These are phyloP conservation scores for Nicotiana sylvestris DNA, from an alignment of 257 asterid species.

Conservation along the genomic window DNA sequence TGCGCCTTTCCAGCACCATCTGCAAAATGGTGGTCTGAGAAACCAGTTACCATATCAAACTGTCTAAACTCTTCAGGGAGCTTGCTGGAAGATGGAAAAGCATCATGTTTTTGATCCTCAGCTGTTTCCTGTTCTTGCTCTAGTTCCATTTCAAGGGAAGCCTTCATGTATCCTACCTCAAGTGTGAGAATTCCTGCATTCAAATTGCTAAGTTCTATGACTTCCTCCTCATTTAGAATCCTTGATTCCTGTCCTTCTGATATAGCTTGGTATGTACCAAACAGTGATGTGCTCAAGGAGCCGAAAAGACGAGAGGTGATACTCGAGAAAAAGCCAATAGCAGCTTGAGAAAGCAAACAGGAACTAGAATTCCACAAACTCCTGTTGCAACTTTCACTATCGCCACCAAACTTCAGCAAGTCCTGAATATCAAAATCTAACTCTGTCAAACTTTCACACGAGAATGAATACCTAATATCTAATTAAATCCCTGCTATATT, in stretches of 20 bases:
- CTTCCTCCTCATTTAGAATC: conserved; percentile 34
- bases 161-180: conserved; percentile 23
- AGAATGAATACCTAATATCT: background rate
- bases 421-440: conserved; percentile 33
- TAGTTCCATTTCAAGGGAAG: conserved; percentile 22
- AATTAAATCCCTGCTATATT: background rate
- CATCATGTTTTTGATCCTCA: conserved; percentile 20
- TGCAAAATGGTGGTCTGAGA: conserved; percentile 81
- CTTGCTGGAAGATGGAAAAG: conserved; percentile 33
- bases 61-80: conserved; percentile 36
- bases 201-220: conserved; percentile 37
- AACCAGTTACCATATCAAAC: conserved; percentile 79
- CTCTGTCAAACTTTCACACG: background rate
- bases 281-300: conserved; percentile 37
- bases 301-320: conserved; percentile 57
- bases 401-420: conserved; percentile 22
- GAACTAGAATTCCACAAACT: conserved; percentile 28
- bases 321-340: conserved; percentile 43
- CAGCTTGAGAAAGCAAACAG: conserved; percentile 56
- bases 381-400: conserved; percentile 19
- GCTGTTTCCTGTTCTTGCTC: conserved; percentile 26
- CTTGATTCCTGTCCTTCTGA: conserved; percentile 27
- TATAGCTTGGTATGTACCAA: conserved; percentile 37
- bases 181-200: conserved; percentile 21
- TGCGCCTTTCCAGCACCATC: conserved; percentile 46